A percentile compares a stretch with the other conserved stretches of the same genome.
Evolutionary conservation across 805 yeast genomes (phyloP).

Genomic region (Saturnispora gosingensis): DNA sequence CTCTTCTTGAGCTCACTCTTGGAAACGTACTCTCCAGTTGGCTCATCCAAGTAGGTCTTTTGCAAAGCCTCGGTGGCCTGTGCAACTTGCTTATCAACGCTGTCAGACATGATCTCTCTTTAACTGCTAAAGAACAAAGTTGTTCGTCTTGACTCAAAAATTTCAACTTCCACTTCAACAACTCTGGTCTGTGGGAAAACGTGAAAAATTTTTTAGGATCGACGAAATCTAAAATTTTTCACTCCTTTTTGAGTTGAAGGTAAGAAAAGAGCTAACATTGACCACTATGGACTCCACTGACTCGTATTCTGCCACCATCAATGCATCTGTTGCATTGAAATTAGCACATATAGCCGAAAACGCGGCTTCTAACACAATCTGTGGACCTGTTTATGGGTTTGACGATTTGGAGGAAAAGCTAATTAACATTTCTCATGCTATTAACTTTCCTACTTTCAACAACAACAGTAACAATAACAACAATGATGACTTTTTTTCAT

Average conservation of each 20-base stretch:
- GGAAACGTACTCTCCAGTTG: constrained; percentile 93
- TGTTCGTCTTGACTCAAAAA: background rate
- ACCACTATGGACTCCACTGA: background rate
- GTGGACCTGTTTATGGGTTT: constrained; percentile 71
- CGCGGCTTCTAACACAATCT: constrained; percentile 47
- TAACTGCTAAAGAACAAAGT: background rate
- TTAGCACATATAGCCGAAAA: constrained; percentile 61
- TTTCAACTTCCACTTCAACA: background rate
- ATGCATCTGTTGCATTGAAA: constrained; percentile 48
- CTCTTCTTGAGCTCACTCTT: constrained; percentile 94
- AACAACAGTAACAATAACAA: background rate
- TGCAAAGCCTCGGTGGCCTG: constrained; percentile 55
- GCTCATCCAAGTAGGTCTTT: constrained; percentile 82
- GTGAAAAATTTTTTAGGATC: background rate
- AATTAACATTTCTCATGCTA: constrained; percentile 41
- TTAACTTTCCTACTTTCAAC: constrained; percentile 12
- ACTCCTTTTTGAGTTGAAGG: background rate
- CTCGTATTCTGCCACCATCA: constrained; percentile 31
- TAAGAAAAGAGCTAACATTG: background rate
- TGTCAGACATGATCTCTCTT: constrained; percentile 21
- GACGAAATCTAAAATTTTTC: background rate
- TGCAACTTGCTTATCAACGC: constrained; percentile 34
- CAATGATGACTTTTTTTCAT: constrained; percentile 43
- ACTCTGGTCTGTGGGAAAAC: background rate
- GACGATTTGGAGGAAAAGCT: constrained; percentile 38